phyloP scores from a whole-genome alignment of 495 filamentous ascomycete genomes.

The Terfezia claveryi region DNA sequence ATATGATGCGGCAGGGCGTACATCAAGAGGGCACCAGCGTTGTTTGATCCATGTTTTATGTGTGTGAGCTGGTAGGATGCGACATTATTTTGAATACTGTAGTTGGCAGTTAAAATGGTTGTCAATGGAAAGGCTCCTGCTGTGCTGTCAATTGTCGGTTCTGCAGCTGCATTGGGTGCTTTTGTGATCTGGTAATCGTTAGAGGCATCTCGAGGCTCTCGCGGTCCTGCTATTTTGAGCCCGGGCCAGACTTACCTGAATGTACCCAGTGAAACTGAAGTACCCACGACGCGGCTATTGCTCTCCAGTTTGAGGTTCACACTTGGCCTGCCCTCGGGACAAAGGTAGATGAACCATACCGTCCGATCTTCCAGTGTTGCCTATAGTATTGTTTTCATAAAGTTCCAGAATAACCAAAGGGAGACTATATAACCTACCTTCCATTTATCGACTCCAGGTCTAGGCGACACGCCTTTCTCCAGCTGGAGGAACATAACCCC shows the following conservation, averaged over 20 bases:
- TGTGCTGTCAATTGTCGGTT: slow-evolving; percentile 48
- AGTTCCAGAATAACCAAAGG: too few species aligned
- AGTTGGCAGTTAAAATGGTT: slow-evolving; percentile 16
- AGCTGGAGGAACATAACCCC: slow-evolving; percentile 51
- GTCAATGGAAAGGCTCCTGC: slow-evolving; percentile 50
- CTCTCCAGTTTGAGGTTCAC: slow-evolving; percentile 16
- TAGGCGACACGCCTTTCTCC: slow-evolving; percentile 32
- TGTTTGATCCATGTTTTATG: slow-evolving; percentile 27
- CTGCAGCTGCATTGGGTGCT: slow-evolving; percentile 23
- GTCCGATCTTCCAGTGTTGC: slow-evolving; percentile 42
- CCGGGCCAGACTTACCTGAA: slow-evolving; percentile 49
- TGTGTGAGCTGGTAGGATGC: neutral
- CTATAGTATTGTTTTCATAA: too few species aligned
- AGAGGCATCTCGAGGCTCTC: neutral
- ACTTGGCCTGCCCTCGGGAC: slow-evolving; percentile 22
- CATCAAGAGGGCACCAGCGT: slow-evolving; percentile 40
- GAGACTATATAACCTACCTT: slow-evolving; percentile 20
- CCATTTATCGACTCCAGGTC: slow-evolving; percentile 55
- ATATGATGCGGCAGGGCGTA: slow-evolving; percentile 79
- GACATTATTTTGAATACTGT: neutral
- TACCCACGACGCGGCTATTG: neutral
- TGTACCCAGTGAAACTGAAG: slow-evolving; percentile 34
- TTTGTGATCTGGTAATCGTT: neutral
- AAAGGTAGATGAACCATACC: slow-evolving; percentile 63
- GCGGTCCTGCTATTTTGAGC: slow-evolving; percentile 17